A percentile compares a stretch with the other conserved stretches of the same genome.
phyloP scores from a whole-genome alignment of 2,329 filamentous ascomycete species.

The Pseudomassariella vexata region DNA sequence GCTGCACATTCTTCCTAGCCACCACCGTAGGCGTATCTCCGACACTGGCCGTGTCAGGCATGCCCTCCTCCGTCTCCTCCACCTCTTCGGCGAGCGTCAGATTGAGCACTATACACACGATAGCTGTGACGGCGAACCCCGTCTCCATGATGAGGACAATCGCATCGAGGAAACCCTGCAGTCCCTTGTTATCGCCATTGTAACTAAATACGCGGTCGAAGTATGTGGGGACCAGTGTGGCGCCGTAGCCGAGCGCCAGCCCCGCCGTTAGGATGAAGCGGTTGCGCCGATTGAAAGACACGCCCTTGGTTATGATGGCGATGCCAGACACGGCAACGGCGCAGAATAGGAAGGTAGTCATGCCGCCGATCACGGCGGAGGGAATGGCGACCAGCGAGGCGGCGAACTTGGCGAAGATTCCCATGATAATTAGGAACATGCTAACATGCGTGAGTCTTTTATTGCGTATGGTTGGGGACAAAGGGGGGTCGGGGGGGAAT shows the following conservation, averaged over 20 bases:
- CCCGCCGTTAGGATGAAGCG: conserved; percentile 76
- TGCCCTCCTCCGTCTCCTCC: conserved; percentile 61
- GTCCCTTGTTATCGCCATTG: conserved; percentile 56
- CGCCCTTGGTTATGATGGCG: conserved; percentile 63
- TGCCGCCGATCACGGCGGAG: conserved; percentile 57
- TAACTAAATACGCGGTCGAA: conserved; percentile 71
- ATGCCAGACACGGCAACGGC: conserved; percentile 74
- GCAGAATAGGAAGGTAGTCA: conserved; percentile 77
- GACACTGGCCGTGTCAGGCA: no score
- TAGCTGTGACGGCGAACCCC: conserved; percentile 68
- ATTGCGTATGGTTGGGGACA: no score
- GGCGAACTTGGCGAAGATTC: conserved; percentile 77
- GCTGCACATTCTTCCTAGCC: no score
- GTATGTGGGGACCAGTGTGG: conserved; percentile 61
- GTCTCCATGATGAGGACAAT: conserved; percentile 69
- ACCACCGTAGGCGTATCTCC: no score
- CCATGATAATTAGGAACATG: conserved; percentile 74
- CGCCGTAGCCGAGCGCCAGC: conserved; percentile 67
- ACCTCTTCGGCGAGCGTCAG: conserved; percentile 66
- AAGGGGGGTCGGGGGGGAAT: no score
- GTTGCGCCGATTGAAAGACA: conserved; percentile 72
- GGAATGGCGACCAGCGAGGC: conserved; percentile 75
- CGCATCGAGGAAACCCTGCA: conserved; percentile 70
- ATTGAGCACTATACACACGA: conserved; percentile 69
- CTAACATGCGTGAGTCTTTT: conserved; percentile 22